Evolutionary conservation across 805 yeast genomes (phyloP), one percentile per base, ranked within the genome.

Genomic region (Lachancea mirantina): DNA sequence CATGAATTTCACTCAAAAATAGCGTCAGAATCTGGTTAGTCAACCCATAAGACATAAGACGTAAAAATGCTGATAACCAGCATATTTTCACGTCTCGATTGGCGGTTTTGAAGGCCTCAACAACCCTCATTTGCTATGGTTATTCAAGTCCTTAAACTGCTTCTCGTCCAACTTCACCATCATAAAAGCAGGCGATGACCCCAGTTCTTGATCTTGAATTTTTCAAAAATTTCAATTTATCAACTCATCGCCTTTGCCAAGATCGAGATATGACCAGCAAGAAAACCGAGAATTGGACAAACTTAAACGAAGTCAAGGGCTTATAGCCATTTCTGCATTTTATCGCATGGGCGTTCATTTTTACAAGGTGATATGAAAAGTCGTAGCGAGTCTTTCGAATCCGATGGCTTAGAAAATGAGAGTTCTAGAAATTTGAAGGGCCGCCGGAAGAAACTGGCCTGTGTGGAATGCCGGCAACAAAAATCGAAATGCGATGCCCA

Each of bases 381-480:
- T n/a, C n/a, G n/a, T n/a, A n/a, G n/a, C n/a, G n/a, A n/a, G n/a
- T n/a, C n/a, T n/a, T n/a, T n/a, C n/a, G n/a, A n/a, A n/a, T n/a
- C n/a, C n/a, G n/a, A n/a, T n/a, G n/a, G n/a, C n/a, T n/a, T n/a
- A n/a, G 21, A 14, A 9, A 23, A n/a, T 26, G 20, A n/a, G 18
- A 17, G 27, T 16, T 17, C 32, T 5, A 29, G 29, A 19, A n/a
- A n/a, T n/a, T 14, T 11, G 20, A 10, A 20, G 16, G 26, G 36
- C 20, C 51, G 45, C 29, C 44, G 55, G 8, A 79, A 77, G 53
- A 67, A 76, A 35, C 74, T 87, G 53, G 97, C 97, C 0, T 92
- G 98, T 64, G 85, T 84, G 1, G 95, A 89, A 49, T 92, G 98
- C 54, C 73, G 97, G 9, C 97, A 92, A 58, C 98, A 89, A 55